These are phyloP conservation scores for Lodderomyces oxycetoniae DNA, from an alignment of 1,139 yeast species.

Conservation along the genomic window DNA sequence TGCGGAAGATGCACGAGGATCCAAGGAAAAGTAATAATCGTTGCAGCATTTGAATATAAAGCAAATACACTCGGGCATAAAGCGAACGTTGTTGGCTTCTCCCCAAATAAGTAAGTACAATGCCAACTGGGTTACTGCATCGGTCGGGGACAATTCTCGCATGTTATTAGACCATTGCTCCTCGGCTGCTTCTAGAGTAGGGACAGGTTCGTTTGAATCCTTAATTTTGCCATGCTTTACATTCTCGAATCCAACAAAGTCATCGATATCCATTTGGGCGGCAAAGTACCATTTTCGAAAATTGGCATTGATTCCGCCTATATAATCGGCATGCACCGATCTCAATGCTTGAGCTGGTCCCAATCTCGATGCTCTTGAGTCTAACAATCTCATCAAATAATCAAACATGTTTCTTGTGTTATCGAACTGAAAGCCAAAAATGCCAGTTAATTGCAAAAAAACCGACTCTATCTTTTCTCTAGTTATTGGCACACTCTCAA, in stretches of 20 bases:
- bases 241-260: slow-evolving; percentile 70
- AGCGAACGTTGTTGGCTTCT: slow-evolving; percentile 77
- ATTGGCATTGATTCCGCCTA: slow-evolving; percentile 91
- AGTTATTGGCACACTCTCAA: slow-evolving; percentile 52
- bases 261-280: slow-evolving; percentile 82
- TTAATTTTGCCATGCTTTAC: slow-evolving; percentile 33
- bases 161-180: slow-evolving; percentile 66
- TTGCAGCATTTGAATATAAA: slow-evolving; percentile 75
- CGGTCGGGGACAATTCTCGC: slow-evolving; percentile 48
- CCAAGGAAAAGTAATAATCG: slow-evolving; percentile 55
- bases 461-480: slow-evolving; percentile 51
- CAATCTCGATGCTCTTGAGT: slow-evolving; percentile 67
- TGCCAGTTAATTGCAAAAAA: slow-evolving; percentile 46
- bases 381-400: slow-evolving; percentile 55
- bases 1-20: slow-evolving; percentile 23
- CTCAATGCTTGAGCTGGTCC: slow-evolving; percentile 50
- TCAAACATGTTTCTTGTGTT: slow-evolving; percentile 63
- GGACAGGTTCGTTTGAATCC: slow-evolving; percentile 36
- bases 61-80: slow-evolving; percentile 82
- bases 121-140: slow-evolving; percentile 62
- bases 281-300: slow-evolving; percentile 96
- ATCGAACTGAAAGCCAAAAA: slow-evolving; percentile 67
- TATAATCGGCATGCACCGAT: slow-evolving; percentile 65
- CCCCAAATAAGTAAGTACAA: slow-evolving; percentile 81
- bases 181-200: slow-evolving; percentile 61